Evolutionary conservation across 768 basidiomycete species (phyloP).

Genomic region (Podaxis sp.): DNA sequence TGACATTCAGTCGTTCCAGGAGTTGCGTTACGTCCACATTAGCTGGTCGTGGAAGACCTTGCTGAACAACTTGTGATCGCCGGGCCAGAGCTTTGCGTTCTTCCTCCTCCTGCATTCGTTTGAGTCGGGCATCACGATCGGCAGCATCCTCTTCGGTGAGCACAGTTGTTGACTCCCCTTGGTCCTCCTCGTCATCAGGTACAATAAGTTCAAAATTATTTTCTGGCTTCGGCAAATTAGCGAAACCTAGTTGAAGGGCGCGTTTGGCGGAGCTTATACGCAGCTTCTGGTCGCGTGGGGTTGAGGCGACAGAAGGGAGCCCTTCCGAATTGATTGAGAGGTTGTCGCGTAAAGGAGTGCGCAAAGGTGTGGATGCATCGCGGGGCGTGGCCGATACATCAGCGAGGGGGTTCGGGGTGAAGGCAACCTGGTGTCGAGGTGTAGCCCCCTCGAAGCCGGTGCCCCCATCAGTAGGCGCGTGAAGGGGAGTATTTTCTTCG

Average conservation of each 20-base stretch:
- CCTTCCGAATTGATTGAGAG: constrained; percentile 84
- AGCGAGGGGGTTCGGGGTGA: constrained; percentile 95
- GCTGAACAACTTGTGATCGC: constrained; percentile 78
- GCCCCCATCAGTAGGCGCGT: constrained; percentile 66
- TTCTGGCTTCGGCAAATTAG: constrained; percentile 84
- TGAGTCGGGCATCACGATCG: constrained; percentile 79
- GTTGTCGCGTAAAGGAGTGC: constrained; percentile 93
- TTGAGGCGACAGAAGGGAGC: constrained; percentile 53
- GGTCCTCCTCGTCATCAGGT: constrained; percentile 83
- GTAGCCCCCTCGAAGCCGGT: constrained; percentile 96
- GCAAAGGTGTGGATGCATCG: constrained; percentile 73
- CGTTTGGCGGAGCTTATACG: constrained; percentile 66
- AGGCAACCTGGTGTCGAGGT: constrained; percentile 84
- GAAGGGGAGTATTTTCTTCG: constrained; percentile 96
- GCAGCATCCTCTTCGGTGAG: constrained; percentile 85
- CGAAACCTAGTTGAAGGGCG: constrained; percentile 78
- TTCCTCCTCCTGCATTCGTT: constrained; percentile 68
- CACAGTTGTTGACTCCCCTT: constrained; percentile 36
- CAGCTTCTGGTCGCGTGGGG: constrained; percentile 74
- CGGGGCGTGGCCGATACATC: constrained; percentile 58
- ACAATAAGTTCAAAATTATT: constrained; percentile 96
- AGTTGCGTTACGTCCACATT: constrained; percentile 73
- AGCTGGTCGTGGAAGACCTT: constrained; percentile 80
- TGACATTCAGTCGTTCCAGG: constrained; percentile 54
- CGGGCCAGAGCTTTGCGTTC: constrained; percentile 78